Evolutionary conservation across 1,284 basidiomycete genomes (phyloP), one percentile per base, ranked within the genome.

Genomic region (Cutaneotrichosporon cutaneum): DNA sequence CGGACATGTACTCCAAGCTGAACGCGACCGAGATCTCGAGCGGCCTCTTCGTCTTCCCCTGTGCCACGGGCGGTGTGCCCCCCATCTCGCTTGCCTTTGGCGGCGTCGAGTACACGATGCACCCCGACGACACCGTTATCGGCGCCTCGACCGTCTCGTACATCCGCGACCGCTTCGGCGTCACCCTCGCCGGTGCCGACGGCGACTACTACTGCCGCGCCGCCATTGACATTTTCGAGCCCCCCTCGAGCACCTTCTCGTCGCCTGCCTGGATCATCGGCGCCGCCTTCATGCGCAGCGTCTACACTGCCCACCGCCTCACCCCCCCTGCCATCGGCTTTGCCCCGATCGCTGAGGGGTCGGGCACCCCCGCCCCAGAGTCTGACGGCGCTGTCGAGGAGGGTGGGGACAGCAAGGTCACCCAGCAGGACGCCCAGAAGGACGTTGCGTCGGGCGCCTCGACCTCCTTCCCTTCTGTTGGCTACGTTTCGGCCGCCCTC

Each of bases 271-370:
- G 92, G 77, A 74, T 79, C 58, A 71, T 80, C 8, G 78, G 78
- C 6, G 75, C 73, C 60, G 73, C 76, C n/a, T 75, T 74, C 39
- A 52, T 84, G 83, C 96, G 94, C 85, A 94, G 93, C 72, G 90
- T 93, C 0, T 95, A 93, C 80, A 87, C 90, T 0, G 89, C 92
- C 7, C 94, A 88, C 81, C 85, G 90, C 44, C 88, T 86, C 67
- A 77, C 81, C 26, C 90, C 92, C 0, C 79, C 88, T 0, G 86
- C 90, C 2, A 86, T 95, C 56, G 92, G 93, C 0, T 94, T 95
- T 71, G 92, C 92, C 7, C 61, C 80, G n/a, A 65, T 80, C 30
- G 16, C 30, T 16, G 55, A 47, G 30, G 10, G 21, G n/a, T 21
- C 51, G 18, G 21, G 10, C 32, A 5, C 30, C n/a, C n/a, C 32